Evolutionary conservation across 2,329 filamentous ascomycete genomes (phyloP).

Genomic region (Lasiodiplodia sp.): DNA sequence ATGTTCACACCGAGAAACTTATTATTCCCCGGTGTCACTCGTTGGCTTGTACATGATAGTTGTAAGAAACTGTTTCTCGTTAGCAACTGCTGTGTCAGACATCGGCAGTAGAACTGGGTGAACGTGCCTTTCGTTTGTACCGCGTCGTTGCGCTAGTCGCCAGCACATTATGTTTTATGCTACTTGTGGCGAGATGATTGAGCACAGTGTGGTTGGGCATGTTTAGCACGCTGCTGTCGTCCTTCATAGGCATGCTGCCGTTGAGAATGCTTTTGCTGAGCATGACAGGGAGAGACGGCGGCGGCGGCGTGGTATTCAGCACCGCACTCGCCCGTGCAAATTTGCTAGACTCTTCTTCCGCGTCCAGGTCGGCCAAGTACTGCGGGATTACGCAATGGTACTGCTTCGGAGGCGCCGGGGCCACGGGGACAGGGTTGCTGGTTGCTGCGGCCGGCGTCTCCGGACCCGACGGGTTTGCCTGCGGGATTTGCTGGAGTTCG

Average conservation of each 20-base stretch:
- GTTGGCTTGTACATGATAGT: constrained; percentile 98
- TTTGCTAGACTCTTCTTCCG: constrained; percentile 76
- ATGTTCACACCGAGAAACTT: constrained; percentile 19
- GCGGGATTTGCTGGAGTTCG: constrained; percentile 37
- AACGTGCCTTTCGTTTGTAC: constrained; percentile 87
- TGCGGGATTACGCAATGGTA: constrained; percentile 81
- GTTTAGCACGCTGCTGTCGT: constrained; percentile 95
- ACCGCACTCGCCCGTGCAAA: constrained; percentile 79
- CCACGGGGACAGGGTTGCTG: constrained; percentile 35
- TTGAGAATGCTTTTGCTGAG: constrained; percentile 95
- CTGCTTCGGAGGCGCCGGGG: constrained; percentile 56
- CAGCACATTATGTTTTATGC: constrained; percentile 94
- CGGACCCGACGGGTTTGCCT: constrained; percentile 32
- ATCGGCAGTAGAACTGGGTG: not conserved
- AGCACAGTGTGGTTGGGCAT: constrained; percentile 97
- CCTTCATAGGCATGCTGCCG: constrained; percentile 88
- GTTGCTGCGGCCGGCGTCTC: constrained; percentile 39
- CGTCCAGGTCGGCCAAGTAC: constrained; percentile 87
- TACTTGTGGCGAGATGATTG: constrained; percentile 96
- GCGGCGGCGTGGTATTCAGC: constrained; percentile 79
- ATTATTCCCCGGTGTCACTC: constrained; percentile 43
- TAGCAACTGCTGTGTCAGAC: not conserved
- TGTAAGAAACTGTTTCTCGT: constrained; percentile 78
- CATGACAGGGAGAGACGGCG: constrained; percentile 87
- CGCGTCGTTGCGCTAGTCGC: constrained; percentile 97